A percentile compares a stretch with the other conserved stretches of the same genome.
Evolutionary conservation across 495 filamentous ascomycete species (phyloP).

Genomic region (Amniculicola lignicola): DNA sequence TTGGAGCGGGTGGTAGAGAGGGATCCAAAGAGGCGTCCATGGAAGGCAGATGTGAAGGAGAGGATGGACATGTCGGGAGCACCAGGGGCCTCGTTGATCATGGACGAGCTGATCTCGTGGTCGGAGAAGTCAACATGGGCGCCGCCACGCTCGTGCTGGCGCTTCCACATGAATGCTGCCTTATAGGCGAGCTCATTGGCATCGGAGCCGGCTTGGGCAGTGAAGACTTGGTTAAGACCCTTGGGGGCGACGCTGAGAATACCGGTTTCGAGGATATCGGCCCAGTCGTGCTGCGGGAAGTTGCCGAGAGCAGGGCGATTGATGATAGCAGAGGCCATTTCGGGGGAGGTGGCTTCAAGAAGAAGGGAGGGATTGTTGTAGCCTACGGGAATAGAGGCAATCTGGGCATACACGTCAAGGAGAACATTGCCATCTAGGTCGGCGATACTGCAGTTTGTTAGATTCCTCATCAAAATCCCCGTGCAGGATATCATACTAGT

Average conservation of each 20-base stretch:
- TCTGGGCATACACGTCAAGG: constrained; percentile 67
- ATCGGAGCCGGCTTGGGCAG: constrained; percentile 90
- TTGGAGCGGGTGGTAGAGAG: constrained; percentile 93
- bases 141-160: constrained; percentile 84
- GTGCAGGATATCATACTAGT: constrained; percentile 50
- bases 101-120: constrained; percentile 72
- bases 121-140: constrained; percentile 75
- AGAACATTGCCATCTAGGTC: constrained; percentile 81
- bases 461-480: background rate
- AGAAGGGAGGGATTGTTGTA: constrained; percentile 89
- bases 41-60: constrained; percentile 90
- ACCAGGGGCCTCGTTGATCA: constrained; percentile 82
- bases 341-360: constrained; percentile 65
- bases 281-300: constrained; percentile 92
- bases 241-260: constrained; percentile 85
- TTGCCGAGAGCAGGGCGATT: constrained; percentile 95
- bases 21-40: constrained; percentile 90
- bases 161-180: constrained; percentile 96
- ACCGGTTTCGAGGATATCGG: constrained; percentile 77
- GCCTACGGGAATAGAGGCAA: constrained; percentile 93
- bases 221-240: constrained; percentile 94
- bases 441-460: constrained; percentile 59
- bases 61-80: constrained; percentile 84
- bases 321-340: constrained; percentile 81
- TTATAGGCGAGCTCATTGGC: constrained; percentile 99